phyloP scores from a whole-genome alignment of 1,139 yeast genomes.

The Debaryomyces sp. region DNA sequence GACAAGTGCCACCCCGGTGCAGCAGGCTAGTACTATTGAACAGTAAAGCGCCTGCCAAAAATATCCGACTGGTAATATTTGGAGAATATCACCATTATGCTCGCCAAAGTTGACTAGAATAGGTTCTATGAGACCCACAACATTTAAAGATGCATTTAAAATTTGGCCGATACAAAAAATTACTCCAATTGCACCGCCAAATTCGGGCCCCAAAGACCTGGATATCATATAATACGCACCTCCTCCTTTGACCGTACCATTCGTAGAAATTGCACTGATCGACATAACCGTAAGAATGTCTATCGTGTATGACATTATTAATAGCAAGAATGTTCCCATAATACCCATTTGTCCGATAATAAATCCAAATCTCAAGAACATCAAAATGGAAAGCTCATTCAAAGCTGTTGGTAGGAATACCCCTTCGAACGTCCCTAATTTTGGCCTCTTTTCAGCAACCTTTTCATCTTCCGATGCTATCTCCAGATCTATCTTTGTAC shows the following conservation, averaged over 20 bases:
- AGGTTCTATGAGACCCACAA: slow-evolving; percentile 80
- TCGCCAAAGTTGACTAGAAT: slow-evolving; percentile 65
- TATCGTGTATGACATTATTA: slow-evolving; percentile 64
- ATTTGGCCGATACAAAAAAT: slow-evolving; percentile 79
- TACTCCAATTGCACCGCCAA: slow-evolving; percentile 82
- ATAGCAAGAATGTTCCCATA: slow-evolving; percentile 58
- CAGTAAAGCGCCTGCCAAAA: slow-evolving; percentile 65
- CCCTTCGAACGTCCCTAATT: slow-evolving; percentile 75
- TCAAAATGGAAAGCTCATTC: slow-evolving; percentile 75
- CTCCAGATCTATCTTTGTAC: background rate
- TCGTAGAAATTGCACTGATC: slow-evolving; percentile 77
- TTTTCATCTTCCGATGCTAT: background rate
- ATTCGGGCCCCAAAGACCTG: slow-evolving; percentile 78
- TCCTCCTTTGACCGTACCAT: slow-evolving; percentile 83
- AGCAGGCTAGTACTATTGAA: slow-evolving; percentile 63
- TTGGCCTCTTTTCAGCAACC: slow-evolving; percentile 20
- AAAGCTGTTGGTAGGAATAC: slow-evolving; percentile 77
- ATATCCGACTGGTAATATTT: slow-evolving; percentile 55
- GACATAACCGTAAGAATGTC: slow-evolving; percentile 72
- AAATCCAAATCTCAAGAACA: slow-evolving; percentile 81
- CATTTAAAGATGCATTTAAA: slow-evolving; percentile 73
- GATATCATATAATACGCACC: slow-evolving; percentile 86
- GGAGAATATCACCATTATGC: slow-evolving; percentile 56
- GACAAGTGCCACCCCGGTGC: slow-evolving; percentile 77
- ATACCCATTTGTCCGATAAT: slow-evolving; percentile 80